Conservation (phyloP, 2,329 filamentous ascomycete genomes). For the Lachnellula subtilissima region DNA sequence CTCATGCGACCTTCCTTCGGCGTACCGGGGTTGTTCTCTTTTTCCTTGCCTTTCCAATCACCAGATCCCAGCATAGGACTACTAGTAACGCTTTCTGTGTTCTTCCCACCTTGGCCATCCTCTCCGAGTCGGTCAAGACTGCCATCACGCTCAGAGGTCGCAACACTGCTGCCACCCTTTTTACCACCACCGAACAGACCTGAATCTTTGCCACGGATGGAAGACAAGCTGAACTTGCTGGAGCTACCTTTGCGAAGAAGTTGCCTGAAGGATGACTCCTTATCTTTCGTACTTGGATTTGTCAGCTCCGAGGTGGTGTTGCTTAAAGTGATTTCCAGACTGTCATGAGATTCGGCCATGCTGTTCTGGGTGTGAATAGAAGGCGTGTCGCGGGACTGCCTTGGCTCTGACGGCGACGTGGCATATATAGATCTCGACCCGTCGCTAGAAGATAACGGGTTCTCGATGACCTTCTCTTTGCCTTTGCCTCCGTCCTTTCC, state of each 20-base stretch:
- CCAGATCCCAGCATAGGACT: conserved; percentile 51
- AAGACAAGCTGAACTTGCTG: conserved; percentile 60
- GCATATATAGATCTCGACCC: background rate
- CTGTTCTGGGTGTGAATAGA: conserved; percentile 56
- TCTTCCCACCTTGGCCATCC: conserved; percentile 46
- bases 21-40: conserved; percentile 33
- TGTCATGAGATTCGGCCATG: conserved; percentile 44
- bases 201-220: conserved; percentile 49
- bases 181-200: conserved; percentile 44
- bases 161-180: conserved; percentile 51
- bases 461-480: conserved; percentile 36
- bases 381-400: conserved; percentile 51
- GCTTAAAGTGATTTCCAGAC: conserved; percentile 50
- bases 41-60: conserved; percentile 35
- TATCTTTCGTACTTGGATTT: conserved; percentile 43
- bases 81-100: conserved; percentile 52
- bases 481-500: conserved; percentile 33
- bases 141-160: conserved; percentile 53
- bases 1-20: conserved; percentile 27
- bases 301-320: conserved; percentile 53
- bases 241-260: conserved; percentile 62
- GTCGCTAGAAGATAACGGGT: conserved; percentile 31
- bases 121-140: conserved; percentile 50
- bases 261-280: conserved; percentile 46
- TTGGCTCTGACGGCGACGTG: conserved; percentile 46